Evolutionary conservation across 495 filamentous ascomycete species (phyloP).

Genomic region (Neurospora cerealis): DNA sequence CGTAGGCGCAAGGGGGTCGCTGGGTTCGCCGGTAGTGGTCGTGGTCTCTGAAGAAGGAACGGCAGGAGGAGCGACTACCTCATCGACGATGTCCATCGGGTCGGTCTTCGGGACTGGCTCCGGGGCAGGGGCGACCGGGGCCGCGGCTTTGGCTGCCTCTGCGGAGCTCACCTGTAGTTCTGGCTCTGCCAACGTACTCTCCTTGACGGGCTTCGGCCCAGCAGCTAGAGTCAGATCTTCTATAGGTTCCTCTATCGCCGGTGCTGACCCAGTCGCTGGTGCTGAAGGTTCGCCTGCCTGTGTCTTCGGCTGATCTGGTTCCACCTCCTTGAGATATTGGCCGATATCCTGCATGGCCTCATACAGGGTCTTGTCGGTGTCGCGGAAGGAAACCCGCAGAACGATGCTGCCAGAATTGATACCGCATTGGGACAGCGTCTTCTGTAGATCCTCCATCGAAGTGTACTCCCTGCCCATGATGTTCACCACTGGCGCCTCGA

Average conservation of each 20-base stretch:
- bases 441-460: slow-evolving; percentile 71
- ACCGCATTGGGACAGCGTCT: slow-evolving; percentile 77
- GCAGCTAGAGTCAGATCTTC: slow-evolving; percentile 2
- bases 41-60: background rate
- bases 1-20: slow-evolving; percentile 38
- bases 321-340: slow-evolving; percentile 50
- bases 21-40: background rate
- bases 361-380: slow-evolving; percentile 67
- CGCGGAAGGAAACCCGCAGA: slow-evolving; percentile 64
- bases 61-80: background rate
- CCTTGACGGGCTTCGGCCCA: background rate
- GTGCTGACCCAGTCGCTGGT: slow-evolving; percentile 6
- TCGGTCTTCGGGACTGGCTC: background rate
- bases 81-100: background rate
- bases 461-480: slow-evolving; percentile 69
- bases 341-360: slow-evolving; percentile 76
- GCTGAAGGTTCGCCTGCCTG: background rate
- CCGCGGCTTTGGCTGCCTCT: background rate
- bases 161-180: slow-evolving; percentile 1
- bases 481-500: slow-evolving; percentile 76
- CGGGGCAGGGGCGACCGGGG: background rate
- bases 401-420: slow-evolving; percentile 72
- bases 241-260: slow-evolving; percentile 10
- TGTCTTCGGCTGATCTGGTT: slow-evolving; percentile 11
- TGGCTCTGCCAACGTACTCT: slow-evolving; percentile 1